Conservation (phyloP, 495 filamentous ascomycete genomes). For the Thermochaetoides thermophila region DNA sequence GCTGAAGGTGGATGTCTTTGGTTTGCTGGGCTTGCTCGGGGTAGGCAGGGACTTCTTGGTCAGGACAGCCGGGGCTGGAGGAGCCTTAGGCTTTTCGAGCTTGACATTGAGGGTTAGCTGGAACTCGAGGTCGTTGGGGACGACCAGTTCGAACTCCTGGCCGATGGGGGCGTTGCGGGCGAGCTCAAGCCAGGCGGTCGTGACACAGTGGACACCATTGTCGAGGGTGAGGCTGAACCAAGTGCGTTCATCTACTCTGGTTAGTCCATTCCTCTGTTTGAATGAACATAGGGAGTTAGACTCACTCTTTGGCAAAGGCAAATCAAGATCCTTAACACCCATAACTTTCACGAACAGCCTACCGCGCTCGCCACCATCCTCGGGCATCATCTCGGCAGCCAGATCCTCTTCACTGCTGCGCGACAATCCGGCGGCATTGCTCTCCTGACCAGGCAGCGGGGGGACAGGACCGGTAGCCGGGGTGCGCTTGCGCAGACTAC, state of each 20-base stretch:
- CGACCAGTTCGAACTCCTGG: constrained; percentile 95
- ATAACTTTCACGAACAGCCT: constrained; percentile 94
- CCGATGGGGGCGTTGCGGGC: constrained; percentile 89
- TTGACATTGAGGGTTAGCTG: constrained; percentile 94
- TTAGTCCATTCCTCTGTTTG: too few species aligned
- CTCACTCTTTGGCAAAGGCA: constrained; percentile 83
- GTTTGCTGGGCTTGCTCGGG: constrained; percentile 42
- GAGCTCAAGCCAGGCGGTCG: constrained; percentile 86
- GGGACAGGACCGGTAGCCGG: constrained; percentile 46
- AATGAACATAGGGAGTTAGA: too few species aligned
- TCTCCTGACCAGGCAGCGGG: constrained; percentile 77
- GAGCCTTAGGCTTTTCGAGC: constrained; percentile 59
- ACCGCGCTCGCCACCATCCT: constrained; percentile 79
- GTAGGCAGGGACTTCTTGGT: constrained; percentile 29
- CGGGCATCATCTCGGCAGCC: constrained; percentile 35
- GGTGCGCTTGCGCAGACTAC: constrained; percentile 48
- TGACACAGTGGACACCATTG: constrained; percentile 95
- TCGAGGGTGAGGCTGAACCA: constrained; percentile 91
- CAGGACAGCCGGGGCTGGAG: background rate
- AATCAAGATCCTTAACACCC: constrained; percentile 84
- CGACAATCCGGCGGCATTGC: constrained; percentile 49
- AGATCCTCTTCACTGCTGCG: constrained; percentile 47
- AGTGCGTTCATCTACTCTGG: constrained; percentile 61
- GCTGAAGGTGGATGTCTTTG: constrained; percentile 74
- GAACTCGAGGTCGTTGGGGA: constrained; percentile 92